These are phyloP conservation scores for Incumbomyces lentus DNA, from an alignment of 2,329 filamentous ascomycete genomes.

Conservation along the genomic window DNA sequence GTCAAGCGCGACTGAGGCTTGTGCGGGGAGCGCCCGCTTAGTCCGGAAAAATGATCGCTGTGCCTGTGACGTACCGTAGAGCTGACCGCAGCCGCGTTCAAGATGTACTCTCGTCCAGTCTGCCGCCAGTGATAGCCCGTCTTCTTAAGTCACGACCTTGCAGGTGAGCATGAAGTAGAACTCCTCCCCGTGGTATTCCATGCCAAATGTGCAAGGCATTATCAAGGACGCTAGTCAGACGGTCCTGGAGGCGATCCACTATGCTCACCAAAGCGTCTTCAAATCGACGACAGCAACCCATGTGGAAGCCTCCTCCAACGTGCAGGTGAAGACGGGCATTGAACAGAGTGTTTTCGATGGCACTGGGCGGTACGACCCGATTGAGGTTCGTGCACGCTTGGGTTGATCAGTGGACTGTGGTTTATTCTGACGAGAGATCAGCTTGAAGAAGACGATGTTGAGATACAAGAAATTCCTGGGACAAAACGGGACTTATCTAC, in stretches of 20 bases:
- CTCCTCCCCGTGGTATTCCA: too few species aligned
- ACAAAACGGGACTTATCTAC: not conserved
- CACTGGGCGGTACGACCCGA: not conserved
- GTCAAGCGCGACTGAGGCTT: not conserved
- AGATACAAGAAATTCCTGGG: not conserved
- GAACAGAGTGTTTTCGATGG: not conserved
- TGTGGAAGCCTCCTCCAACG: not conserved
- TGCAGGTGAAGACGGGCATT: not conserved
- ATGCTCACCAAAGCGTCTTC: too few species aligned
- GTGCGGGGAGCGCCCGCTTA: not conserved
- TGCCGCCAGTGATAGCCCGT: too few species aligned
- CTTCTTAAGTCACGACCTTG: too few species aligned
- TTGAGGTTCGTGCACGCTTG: constrained; percentile 1
- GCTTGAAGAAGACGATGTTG: constrained; percentile 2
- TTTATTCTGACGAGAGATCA: not conserved
- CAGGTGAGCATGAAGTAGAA: too few species aligned
- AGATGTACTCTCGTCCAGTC: too few species aligned
- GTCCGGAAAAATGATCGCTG: not conserved
- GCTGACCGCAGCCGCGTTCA: too few species aligned
- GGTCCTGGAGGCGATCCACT: too few species aligned
- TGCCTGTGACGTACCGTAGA: constrained; percentile 1
- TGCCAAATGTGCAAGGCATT: too few species aligned
- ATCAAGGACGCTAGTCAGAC: too few species aligned
- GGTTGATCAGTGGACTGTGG: not conserved
- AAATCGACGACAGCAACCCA: too few species aligned